Evolutionary conservation across 1,284 basidiomycete species (phyloP), one percentile per base, ranked within the genome.

Genomic region (Sphagnurus paluster): DNA sequence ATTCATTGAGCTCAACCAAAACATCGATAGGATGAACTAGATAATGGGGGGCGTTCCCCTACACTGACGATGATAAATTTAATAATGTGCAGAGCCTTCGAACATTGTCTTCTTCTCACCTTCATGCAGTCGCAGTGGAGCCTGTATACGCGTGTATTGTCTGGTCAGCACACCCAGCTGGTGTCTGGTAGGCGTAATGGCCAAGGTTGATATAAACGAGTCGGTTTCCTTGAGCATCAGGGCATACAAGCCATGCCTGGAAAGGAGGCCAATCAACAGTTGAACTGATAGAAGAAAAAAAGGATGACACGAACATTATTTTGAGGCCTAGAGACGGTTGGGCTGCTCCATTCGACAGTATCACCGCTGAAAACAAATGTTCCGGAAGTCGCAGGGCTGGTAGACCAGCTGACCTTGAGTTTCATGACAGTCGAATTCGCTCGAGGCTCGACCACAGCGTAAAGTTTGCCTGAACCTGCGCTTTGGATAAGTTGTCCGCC

Each of bases 61-160:
- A n/a, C n/a, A n/a, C n/a, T n/a, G n/a, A n/a, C n/a, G n/a, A n/a
- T n/a, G n/a, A n/a, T n/a, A n/a, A n/a, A n/a, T n/a, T n/a, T n/a
- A n/a, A n/a, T n/a, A n/a, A n/a, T n/a, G n/a, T n/a, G n/a, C n/a
- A n/a, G n/a, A n/a, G n/a, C n/a, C n/a, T n/a, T n/a, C n/a, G n/a
- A n/a, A n/a, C n/a, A n/a, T n/a, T n/a, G n/a, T n/a, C n/a, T n/a
- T n/a, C n/a, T n/a, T n/a, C n/a, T n/a, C n/a, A 25, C 3, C 19
- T 20, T 40, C 32, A 58, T n/a, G 56, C 44, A n/a, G 57, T 57
- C 16, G 62, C 59, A 16, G 68, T 69, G 4, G 65, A 52, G 14
- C 78, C 80, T 4, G 80, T 82, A 62, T 82, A 84, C 9, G 76
- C 80, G 57, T 82, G 77, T 49, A 84, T 77, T 0, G 80, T 82